Evolutionary conservation across 352 stramenopile species (phyloP).

Genomic region (Lagenidium giganteum): DNA sequence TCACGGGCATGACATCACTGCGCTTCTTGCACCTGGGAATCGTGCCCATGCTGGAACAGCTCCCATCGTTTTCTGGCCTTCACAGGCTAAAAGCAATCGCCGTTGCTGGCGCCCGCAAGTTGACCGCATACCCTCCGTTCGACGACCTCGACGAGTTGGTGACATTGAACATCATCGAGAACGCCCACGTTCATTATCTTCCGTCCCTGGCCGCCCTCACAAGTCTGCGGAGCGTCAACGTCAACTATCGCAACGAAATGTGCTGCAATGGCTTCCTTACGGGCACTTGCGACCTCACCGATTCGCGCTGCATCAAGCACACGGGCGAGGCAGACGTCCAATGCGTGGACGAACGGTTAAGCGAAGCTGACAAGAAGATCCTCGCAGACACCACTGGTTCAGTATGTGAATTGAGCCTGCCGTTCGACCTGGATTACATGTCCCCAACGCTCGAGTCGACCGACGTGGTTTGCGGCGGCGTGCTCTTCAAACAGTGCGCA

Average conservation of each 20-base stretch:
- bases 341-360: slow-evolving; percentile 4
- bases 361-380: slow-evolving; percentile 1
- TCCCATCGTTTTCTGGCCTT: slow-evolving; percentile 8
- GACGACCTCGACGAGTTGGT: slow-evolving; percentile 7
- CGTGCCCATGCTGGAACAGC: slow-evolving; percentile 5
- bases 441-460: slow-evolving; percentile 13
- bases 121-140: slow-evolving; percentile 6
- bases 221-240: slow-evolving; percentile 5
- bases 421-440: slow-evolving; percentile 1
- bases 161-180: slow-evolving; percentile 8
- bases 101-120: neutral
- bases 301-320: slow-evolving; percentile 1
- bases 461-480: neutral
- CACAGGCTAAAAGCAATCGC: neutral
- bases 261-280: slow-evolving; percentile 18
- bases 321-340: neutral
- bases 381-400: neutral
- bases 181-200: slow-evolving; percentile 3
- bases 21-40: slow-evolving; percentile 9
- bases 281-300: slow-evolving; percentile 2
- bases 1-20: slow-evolving; percentile 7
- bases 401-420: slow-evolving; percentile 1
- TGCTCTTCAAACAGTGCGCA: neutral
- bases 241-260: slow-evolving; percentile 13
- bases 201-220: slow-evolving; percentile 2